A percentile compares a stretch with the other conserved stretches of the same genome.
Evolutionary conservation across 169 alveolate species (phyloP).

Genomic region (Babesia microti): DNA sequence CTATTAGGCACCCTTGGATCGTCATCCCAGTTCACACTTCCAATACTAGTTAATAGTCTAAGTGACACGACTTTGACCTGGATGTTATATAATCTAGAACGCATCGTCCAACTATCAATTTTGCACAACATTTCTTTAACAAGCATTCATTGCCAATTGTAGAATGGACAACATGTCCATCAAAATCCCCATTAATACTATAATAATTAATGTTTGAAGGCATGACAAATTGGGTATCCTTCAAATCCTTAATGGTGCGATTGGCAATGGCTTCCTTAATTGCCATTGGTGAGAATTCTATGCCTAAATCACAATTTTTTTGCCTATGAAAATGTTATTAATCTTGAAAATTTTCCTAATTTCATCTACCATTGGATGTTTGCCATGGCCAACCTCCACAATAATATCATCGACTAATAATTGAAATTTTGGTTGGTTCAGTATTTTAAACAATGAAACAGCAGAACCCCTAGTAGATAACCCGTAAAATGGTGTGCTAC

Average conservation of each 20-base stretch:
- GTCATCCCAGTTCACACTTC: conserved; percentile 47
- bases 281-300: conserved; percentile 50
- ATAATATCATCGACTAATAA: conserved; percentile 36
- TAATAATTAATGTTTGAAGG: conserved; percentile 25
- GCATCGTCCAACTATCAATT: conserved; percentile 47
- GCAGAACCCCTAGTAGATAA: conserved; percentile 31
- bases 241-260: background rate
- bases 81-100: conserved; percentile 56
- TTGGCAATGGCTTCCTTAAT: conserved; percentile 41
- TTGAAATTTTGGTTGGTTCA: conserved; percentile 5
- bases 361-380: conserved; percentile 57
- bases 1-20: conserved; percentile 55
- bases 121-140: conserved; percentile 7
- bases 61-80: conserved; percentile 22
- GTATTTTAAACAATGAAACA: conserved; percentile 14
- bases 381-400: conserved; percentile 63
- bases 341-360: conserved; percentile 13
- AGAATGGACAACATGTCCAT: conserved; percentile 16
- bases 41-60: conserved; percentile 33
- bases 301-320: conserved; percentile 24
- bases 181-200: conserved; percentile 23
- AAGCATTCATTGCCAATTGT: background rate
- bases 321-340: too few relatives aligned
- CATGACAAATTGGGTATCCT: conserved; percentile 18
- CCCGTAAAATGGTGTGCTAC: conserved; percentile 41